Evolutionary conservation across 257 asterid species (phyloP), one percentile per base, ranked within the genome.

Genomic region (Jacaranda copaia): DNA sequence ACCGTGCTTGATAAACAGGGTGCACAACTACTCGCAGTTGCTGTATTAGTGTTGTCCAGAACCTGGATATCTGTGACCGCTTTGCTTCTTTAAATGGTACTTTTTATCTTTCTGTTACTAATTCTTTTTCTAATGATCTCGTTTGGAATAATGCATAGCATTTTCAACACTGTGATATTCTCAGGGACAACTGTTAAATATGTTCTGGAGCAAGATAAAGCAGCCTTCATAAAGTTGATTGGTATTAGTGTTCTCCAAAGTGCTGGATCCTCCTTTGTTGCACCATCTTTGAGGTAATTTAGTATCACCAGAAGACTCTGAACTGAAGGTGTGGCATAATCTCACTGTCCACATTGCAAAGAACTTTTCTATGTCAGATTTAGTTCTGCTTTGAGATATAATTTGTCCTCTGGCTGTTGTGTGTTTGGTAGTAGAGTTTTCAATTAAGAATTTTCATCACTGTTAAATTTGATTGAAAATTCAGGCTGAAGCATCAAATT

Each of bases 181-280:
- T 72, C 88, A 96, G 99, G 99, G 81, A 96, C 98, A 62, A 96
- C 99, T 70, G 98, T 96, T 36, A 91, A 91, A 86, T 90, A 77
- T 86, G 99, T 93, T 68, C 87, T 96, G 84, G 97, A 91, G 86
- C 99, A 93, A 85, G 96, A 96, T 86, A 93, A 91, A 81, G 87
- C 92, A 65, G 95, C 97, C 55, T 96, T 96, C 77, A 9, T 92
- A 71, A 93, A 85, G 86, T 82, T 93, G 89, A 91, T 96, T 81
- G 97, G 97, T 74, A 81, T 96, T 79, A 96, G 99, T 81, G 89
- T 96, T 85, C 94, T 96, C 81, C 99, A 96, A 81, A 96, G 99
- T 88, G 97, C 96, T 43, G 99, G 98, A 63, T 93, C 98, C 81
- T 93, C 99, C 77, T 93, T 96, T 72, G 87, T 96, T 70, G 99